Evolutionary conservation across 2,329 filamentous ascomycete species (phyloP).

Genomic region (Phialocephala subalpina): DNA sequence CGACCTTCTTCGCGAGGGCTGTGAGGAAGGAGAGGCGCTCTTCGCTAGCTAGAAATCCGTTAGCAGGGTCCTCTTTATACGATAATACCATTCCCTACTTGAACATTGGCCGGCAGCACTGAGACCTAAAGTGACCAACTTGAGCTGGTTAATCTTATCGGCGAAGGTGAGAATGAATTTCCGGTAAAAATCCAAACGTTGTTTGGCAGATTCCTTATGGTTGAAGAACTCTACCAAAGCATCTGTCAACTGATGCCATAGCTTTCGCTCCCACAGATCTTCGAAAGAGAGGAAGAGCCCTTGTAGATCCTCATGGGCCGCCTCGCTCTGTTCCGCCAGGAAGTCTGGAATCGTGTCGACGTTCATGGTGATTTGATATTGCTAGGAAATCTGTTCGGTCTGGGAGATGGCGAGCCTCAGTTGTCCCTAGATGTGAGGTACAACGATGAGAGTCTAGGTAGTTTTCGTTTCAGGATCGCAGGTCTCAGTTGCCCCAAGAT

Average conservation of each 20-base stretch:
- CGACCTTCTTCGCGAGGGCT: conserved; percentile 84
- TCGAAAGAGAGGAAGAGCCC: conserved; percentile 90
- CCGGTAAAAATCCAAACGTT: conserved; percentile 91
- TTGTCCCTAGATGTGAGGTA: background rate
- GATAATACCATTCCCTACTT: conserved; percentile 57
- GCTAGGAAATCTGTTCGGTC: conserved; percentile 2
- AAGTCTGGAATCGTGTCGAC: conserved; percentile 90
- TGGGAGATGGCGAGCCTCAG: background rate
- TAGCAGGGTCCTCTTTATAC: conserved; percentile 20
- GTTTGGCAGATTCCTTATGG: conserved; percentile 78
- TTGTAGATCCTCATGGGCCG: conserved; percentile 87
- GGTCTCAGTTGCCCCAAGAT: background rate
- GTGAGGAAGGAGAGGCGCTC: conserved; percentile 88
- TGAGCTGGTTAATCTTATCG: conserved; percentile 98
- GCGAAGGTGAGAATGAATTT: conserved; percentile 95
- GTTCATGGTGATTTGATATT: conserved; percentile 66
- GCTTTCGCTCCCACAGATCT: conserved; percentile 96
- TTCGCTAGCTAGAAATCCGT: conserved; percentile 70
- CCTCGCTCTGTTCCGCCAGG: conserved; percentile 87
- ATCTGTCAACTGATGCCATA: conserved; percentile 99
- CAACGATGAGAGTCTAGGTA: background rate
- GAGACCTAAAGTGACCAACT: conserved; percentile 90
- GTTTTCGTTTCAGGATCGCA: too few species aligned
- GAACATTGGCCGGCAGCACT: conserved; percentile 86
- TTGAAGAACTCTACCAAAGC: conserved; percentile 88